Evolutionary conservation across 768 basidiomycete genomes (phyloP).

Genomic region (Ramaria rubella): DNA sequence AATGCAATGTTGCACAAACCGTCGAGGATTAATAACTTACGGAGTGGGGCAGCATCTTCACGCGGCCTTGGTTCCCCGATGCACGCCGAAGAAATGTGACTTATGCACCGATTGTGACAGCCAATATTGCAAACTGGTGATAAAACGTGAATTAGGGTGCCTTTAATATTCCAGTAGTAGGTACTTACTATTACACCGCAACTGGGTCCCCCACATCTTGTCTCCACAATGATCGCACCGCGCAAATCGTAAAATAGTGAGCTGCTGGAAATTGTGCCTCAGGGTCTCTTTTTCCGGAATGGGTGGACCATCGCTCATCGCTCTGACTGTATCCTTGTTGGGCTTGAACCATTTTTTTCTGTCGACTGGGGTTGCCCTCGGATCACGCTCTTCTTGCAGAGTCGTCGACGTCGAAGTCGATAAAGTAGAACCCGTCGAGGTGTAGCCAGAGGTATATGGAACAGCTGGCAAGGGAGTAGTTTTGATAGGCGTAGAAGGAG

Average conservation of each 20-base stretch:
- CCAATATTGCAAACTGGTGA: slow-evolving; percentile 70
- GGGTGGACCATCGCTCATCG: neutral
- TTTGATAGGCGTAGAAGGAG: neutral
- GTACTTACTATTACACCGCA: slow-evolving; percentile 77
- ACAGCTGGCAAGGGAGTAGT: neutral
- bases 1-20: slow-evolving; percentile 4
- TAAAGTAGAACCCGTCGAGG: neutral
- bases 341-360: slow-evolving; percentile 8
- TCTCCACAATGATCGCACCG: slow-evolving; percentile 95
- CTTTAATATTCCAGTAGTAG: neutral
- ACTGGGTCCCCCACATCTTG: slow-evolving; percentile 98
- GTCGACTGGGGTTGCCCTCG: slow-evolving; percentile 1
- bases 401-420: neutral
- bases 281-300: slow-evolving; percentile 17
- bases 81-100: slow-evolving; percentile 61
- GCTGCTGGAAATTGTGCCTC: slow-evolving; percentile 85
- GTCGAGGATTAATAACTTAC: slow-evolving; percentile 30
- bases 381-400: slow-evolving; percentile 6
- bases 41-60: slow-evolving; percentile 25
- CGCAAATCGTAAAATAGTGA: slow-evolving; percentile 81
- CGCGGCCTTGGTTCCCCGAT: slow-evolving; percentile 23
- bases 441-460: neutral
- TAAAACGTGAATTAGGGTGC: neutral
- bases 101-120: slow-evolving; percentile 82
- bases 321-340: neutral